Evolutionary conservation across 306 rosid genomes (phyloP), one percentile per base, ranked within the genome.

Genomic region (Acacia melanoxylon): DNA sequence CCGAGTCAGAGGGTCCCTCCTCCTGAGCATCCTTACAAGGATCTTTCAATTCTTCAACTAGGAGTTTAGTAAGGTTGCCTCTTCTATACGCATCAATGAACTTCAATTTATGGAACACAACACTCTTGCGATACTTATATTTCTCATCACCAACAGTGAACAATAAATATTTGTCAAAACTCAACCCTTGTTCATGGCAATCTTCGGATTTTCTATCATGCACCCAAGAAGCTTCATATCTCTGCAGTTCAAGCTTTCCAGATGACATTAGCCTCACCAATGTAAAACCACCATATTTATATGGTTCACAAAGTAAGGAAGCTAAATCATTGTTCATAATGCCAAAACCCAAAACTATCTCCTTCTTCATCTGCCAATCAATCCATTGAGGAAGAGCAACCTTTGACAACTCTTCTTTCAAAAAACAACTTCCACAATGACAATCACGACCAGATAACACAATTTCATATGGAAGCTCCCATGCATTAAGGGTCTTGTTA

Each of bases 281-380:
- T 4, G 94, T 88, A 86, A 91, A 91, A 22, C 95, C 93, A 25
- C 92, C 97, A 79, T 86, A 82, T 68, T 86, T 86, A 80, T 90
- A 79, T 9, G 88, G 87, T 68, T 84, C 91, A 70, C 76, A 52
- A 52, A 90, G 86, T 85, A 80, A 76, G 29, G 86, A 72, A 56
- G 92, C 87, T 25, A 88, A 68, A 75, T 80, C 89, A 40, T 76
- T 80, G 76, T 76, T 85, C 67, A 91, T 35, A 80, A 91, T 85
- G 71, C 90, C 90, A 22, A 93, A 88, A 25, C 95, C 97, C 88
- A 91, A 52, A 68, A 89, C 90, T 42, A 88, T 83, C 77, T 93
- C 95, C 81, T 87, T 93, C 90, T 89, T 90, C 48, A 89, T 91
- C 78, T 91, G 94, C 96, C 90, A 88, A 82, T 86, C 89, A 81